Conservation (phyloP, 352 stramenopile genomes). For the Globisporangium paroecandrum region DNA sequence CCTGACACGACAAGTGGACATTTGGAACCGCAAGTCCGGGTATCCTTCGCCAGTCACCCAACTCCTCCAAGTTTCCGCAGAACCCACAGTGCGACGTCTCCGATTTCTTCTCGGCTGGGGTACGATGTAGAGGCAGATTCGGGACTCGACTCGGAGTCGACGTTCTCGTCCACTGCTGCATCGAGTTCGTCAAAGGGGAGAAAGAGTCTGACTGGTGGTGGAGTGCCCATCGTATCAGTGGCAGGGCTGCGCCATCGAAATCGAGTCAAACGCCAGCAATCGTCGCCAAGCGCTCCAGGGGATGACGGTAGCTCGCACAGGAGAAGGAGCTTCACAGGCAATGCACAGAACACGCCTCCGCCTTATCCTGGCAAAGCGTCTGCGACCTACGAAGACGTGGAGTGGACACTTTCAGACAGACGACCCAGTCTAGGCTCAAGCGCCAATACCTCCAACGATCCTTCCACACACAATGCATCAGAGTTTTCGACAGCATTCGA, state of each 20-base stretch:
- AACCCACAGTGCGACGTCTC: conserved; percentile 9
- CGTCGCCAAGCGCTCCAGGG: conserved; percentile 19
- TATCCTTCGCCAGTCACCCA: conserved; percentile 16
- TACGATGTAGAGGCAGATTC: conserved; percentile 8
- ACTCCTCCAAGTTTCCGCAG: conserved; percentile 14
- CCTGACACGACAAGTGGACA: conserved; percentile 15
- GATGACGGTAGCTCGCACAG: conserved; percentile 11
- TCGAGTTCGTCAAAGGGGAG: conserved; percentile 10
- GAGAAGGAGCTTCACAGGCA: conserved; percentile 22
- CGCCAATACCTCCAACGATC: conserved; percentile 4
- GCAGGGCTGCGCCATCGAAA: conserved; percentile 14
- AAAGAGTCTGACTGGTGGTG: conserved; percentile 3
- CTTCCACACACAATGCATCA: not conserved
- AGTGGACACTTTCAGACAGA: conserved; percentile 8
- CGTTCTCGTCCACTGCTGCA: not conserved
- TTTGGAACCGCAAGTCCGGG: conserved; percentile 22
- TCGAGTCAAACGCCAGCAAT: conserved; percentile 28
- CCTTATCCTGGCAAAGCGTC: not conserved
- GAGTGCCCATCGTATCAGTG: conserved; percentile 11
- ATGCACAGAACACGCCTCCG: not conserved
- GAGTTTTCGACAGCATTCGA: conserved; percentile 5
- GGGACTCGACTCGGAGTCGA: conserved; percentile 8
- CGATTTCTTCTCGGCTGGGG: not conserved
- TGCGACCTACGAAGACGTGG: conserved; percentile 16
- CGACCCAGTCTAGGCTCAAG: conserved; percentile 6